Evolutionary conservation across 768 basidiomycete genomes (phyloP), one percentile per base, ranked within the genome.

Genomic region (Rossbeevera mucosa): DNA sequence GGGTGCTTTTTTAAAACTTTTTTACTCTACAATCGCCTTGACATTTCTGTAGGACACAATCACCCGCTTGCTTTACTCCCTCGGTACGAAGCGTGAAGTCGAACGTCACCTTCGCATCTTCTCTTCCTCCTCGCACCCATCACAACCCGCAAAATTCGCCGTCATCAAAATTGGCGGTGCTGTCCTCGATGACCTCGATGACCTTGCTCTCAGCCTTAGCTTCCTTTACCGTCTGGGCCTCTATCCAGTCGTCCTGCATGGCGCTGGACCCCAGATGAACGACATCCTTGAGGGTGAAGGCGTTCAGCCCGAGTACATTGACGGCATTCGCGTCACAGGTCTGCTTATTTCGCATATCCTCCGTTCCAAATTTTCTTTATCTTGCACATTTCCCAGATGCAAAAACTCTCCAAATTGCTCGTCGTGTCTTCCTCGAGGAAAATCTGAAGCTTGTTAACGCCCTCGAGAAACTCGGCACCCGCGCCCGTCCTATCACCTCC

Each of bases 141-240:
- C 90, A 14, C 84, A 91, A 54, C 90, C 91, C 36, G 94, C 94
- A 55, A 95, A 92, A 70, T 96, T 96, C 63, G 94, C 93, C 33
- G 96, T 99, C 54, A 86, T 99, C 78, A 99, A 99, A 74, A 85
- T 99, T 61, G 96, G 96, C 54, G 96, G 96, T 44, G 95, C 91
- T 7, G 94, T 98, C 40, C 79, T 99, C 6, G 88, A 86, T 62
- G 82, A 98, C 54, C 74, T 97, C 48, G 88, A 97, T 57, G 94
- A 97, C 59, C 84, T 99, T 44, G 94, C 94, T 5, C 82, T 94
- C 47, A 95, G 90, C 57, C 79, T 99, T 61, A 94, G 92, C 72
- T 99, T 98, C 77, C 77, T 99, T 53, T 95, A 95, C 73, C 85
- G 94, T 28, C 88, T 99, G 45, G 96, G 96, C 4, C 81, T 99